These are phyloP conservation scores for Lanmaoa pseudosensibilis DNA, from an alignment of 768 basidiomycete species.

Conservation along the genomic window DNA sequence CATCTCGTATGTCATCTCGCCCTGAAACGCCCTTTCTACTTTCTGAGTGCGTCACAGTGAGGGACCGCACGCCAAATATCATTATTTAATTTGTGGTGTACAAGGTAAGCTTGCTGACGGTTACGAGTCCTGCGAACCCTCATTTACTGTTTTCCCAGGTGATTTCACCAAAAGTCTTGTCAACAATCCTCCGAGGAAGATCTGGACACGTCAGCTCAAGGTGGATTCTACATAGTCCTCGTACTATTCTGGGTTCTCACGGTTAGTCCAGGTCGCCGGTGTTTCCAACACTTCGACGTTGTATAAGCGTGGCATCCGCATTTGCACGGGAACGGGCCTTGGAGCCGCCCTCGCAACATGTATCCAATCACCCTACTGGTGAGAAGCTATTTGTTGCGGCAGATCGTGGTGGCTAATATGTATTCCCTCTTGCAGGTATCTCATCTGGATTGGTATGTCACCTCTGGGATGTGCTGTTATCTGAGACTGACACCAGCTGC, in stretches of 20 bases:
- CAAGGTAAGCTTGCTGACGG: slow-evolving; percentile 43
- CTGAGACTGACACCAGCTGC: slow-evolving; percentile 14
- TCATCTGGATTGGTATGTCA: slow-evolving; percentile 71
- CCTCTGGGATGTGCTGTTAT: background rate
- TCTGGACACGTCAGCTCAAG: slow-evolving; percentile 84
- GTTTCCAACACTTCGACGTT: slow-evolving; percentile 78
- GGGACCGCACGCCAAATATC: slow-evolving; percentile 69
- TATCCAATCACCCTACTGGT: slow-evolving; percentile 75
- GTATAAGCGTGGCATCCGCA: slow-evolving; percentile 78
- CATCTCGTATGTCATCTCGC: slow-evolving; percentile 53
- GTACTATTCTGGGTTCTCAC: slow-evolving; percentile 4
- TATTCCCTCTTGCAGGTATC: slow-evolving; percentile 47
- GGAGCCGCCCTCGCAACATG: slow-evolving; percentile 79
- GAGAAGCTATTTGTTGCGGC: slow-evolving; percentile 18
- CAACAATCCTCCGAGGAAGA: slow-evolving; percentile 60
- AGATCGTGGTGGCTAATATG: background rate
- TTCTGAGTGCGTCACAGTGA: slow-evolving; percentile 45
- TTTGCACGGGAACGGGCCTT: slow-evolving; percentile 81
- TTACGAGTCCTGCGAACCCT: background rate
- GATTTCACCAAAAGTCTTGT: slow-evolving; percentile 78
- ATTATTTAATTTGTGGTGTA: slow-evolving; percentile 81
- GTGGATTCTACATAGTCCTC: slow-evolving; percentile 33
- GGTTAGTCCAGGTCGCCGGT: slow-evolving; percentile 59
- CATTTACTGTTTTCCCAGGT: slow-evolving; percentile 35
- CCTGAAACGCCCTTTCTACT: background rate